Conservation (phyloP, 805 yeast species). For the Wickerhamomyces bisporus region DNA sequence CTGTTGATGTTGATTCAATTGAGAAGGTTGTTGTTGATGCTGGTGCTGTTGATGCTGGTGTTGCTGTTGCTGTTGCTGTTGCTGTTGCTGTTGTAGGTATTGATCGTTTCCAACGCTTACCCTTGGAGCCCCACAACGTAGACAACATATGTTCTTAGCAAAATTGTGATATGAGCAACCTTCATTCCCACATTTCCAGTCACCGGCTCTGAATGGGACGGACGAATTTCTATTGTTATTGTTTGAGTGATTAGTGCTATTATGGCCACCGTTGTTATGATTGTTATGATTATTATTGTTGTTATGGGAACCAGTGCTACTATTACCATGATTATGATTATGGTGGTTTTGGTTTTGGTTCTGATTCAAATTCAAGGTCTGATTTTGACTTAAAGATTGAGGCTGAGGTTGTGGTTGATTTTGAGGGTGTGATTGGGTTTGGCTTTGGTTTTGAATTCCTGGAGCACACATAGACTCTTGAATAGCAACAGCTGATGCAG, state of each 20-base stretch:
- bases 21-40: slow-evolving; percentile 6
- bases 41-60: slow-evolving; percentile 6
- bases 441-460: background rate
- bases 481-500: slow-evolving; percentile 63
- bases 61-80: slow-evolving; percentile 2
- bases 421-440: background rate
- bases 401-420: background rate
- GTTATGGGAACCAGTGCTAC: slow-evolving; percentile 1
- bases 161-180: slow-evolving; percentile 85
- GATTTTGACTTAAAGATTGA: slow-evolving; percentile 4
- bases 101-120: slow-evolving; percentile 10
- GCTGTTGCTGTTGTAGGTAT: slow-evolving; percentile 4
- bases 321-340: slow-evolving; percentile 9
- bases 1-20: slow-evolving; percentile 4
- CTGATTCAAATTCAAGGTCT: too few species aligned
- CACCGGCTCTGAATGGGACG: slow-evolving; percentile 96
- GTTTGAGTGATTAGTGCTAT: slow-evolving; percentile 13
- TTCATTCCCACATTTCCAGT: slow-evolving; percentile 85
- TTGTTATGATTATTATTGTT: slow-evolving; percentile 8
- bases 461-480: slow-evolving; percentile 51
- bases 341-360: slow-evolving; percentile 4
- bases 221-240: slow-evolving; percentile 31
- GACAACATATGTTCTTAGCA: slow-evolving; percentile 82
- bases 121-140: slow-evolving; percentile 82
- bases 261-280: slow-evolving; percentile 19